These are phyloP conservation scores for Neurospora cerealis DNA, from an alignment of 495 filamentous ascomycete genomes.

Conservation along the genomic window DNA sequence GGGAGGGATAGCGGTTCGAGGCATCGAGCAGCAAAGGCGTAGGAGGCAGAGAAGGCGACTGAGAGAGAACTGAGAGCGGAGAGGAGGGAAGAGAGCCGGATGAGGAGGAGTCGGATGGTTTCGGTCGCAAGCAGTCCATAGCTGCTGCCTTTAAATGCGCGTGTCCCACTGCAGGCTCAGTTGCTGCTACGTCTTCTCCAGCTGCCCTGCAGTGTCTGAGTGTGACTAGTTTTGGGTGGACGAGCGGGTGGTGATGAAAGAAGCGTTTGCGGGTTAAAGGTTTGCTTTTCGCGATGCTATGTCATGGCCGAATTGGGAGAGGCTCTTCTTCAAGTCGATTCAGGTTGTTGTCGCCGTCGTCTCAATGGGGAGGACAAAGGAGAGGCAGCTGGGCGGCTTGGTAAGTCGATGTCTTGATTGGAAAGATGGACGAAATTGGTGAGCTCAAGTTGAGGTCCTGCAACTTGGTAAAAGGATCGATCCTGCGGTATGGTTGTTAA, in stretches of 20 bases:
- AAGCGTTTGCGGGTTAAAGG: background rate
- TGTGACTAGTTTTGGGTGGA: background rate
- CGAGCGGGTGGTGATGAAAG: background rate
- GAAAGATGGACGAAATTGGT: background rate
- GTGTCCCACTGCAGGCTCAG: background rate
- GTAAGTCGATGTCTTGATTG: background rate
- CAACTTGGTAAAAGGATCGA: background rate
- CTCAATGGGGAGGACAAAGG: background rate
- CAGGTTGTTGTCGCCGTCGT: background rate
- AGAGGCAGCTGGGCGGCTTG: background rate
- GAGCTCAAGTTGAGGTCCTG: background rate
- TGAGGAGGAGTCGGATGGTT: conserved; percentile 20
- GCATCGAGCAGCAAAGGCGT: conserved; percentile 34
- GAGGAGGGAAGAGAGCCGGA: conserved; percentile 34
- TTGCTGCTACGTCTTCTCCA: background rate
- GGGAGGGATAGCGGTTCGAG: conserved; percentile 32
- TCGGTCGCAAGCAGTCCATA: conserved; percentile 16
- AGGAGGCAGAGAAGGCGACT: conserved; percentile 46
- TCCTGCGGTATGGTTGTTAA: background rate
- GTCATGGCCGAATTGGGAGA: conserved; percentile 9
- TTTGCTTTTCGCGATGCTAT: conserved; percentile 9
- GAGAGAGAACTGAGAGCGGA: conserved; percentile 37
- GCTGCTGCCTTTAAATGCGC: conserved; percentile 1
- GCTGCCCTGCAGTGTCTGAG: background rate
- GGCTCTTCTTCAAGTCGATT: background rate